These are phyloP conservation scores for Colletotrichum sansevieriae DNA, from an alignment of 2,329 filamentous ascomycete genomes.

Conservation along the genomic window DNA sequence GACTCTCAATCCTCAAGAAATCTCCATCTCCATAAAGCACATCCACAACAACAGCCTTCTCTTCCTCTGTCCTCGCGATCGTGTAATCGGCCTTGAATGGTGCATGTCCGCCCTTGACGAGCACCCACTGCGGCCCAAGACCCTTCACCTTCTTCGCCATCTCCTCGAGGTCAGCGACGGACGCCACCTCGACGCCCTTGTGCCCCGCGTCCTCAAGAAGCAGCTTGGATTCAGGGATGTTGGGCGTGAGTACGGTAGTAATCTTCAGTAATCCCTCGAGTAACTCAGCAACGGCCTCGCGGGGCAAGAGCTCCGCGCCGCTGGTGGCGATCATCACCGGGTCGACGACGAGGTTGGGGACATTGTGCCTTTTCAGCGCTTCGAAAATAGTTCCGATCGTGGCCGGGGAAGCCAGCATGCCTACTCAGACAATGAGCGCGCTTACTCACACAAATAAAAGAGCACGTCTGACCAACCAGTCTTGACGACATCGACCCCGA, in stretches of 20 bases:
- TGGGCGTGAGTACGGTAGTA: conserved; percentile 80
- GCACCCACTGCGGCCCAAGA: conserved; percentile 82
- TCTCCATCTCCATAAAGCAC: conserved; percentile 75
- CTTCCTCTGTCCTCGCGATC: conserved; percentile 68
- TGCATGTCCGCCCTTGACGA: conserved; percentile 93
- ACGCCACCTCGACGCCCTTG: conserved; percentile 58
- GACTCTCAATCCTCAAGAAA: conserved; percentile 73
- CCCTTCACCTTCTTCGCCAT: conserved; percentile 75
- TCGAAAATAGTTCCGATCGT: conserved; percentile 78
- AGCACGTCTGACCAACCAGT: conserved; percentile 71
- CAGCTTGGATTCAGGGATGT: conserved; percentile 79
- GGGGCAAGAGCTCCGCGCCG: conserved; percentile 77
- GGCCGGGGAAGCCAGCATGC: conserved; percentile 83
- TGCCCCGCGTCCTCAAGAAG: conserved; percentile 69
- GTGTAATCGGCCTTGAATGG: conserved; percentile 76
- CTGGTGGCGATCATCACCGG: conserved; percentile 91
- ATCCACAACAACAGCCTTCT: conserved; percentile 79
- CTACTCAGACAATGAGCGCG: conserved; percentile 55
- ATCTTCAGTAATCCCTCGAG: conserved; percentile 71
- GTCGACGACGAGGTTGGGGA: conserved; percentile 76
- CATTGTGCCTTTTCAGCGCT: conserved; percentile 68
- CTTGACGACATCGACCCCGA: conserved; percentile 91
- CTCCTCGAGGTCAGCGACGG: conserved; percentile 74
- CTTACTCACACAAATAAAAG: not conserved
- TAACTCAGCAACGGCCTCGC: conserved; percentile 73